Base-by-base conservation (phyloP, 257 asterid genomes). In the Forsythia suspensa region DNA sequence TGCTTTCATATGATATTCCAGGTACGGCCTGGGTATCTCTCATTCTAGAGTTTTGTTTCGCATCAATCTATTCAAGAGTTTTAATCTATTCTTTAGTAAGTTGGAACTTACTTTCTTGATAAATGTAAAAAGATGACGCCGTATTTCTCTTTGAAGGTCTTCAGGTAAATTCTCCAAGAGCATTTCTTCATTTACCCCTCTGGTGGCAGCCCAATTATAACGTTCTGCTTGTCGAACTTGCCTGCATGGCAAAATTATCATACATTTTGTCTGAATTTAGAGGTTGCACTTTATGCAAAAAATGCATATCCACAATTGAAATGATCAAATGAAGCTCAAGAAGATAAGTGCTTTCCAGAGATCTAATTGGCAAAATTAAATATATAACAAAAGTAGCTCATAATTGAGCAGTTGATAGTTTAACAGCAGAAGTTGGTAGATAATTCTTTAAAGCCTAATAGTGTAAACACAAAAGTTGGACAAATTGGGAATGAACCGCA, bases 81-180 rank as follows among this genome's bases (percentile, higher is more conserved):
- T 41, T 8, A 41, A 52, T 55, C 10, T 18, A 55, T 18, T 18
- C n/a, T 55, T 55, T 55, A 3, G 29, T 18, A 7, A 5, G 65
- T 55, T 13, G 73, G 43, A 82, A 79, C 95, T 85, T 83, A 95
- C 98, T 85, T 90, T 93, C 85, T 93, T 86, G 69, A 92, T 80
- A 79, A 87, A 92, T 75, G 90, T 89, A 82, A 92, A 93, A 65
- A 95, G 98, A 89, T 95, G 98, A n/a, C 94, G 91, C 74, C 99
- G 81, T 76, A 95, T 93, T 48, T 86, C 96, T 81, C 95, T 86
- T 82, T 93, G 98, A 74, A 95, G 93, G 80, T 95, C 98, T 87
- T 93, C 99, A 18, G 98, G 99, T 38, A 95, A 91, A 81, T 95
- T 89, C 86, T 93, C 97, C 91, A 95, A 80, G 9, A 95, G 84